These are phyloP conservation scores for Russula sp. DNA, from an alignment of 768 basidiomycete species.

Conservation along the genomic window DNA sequence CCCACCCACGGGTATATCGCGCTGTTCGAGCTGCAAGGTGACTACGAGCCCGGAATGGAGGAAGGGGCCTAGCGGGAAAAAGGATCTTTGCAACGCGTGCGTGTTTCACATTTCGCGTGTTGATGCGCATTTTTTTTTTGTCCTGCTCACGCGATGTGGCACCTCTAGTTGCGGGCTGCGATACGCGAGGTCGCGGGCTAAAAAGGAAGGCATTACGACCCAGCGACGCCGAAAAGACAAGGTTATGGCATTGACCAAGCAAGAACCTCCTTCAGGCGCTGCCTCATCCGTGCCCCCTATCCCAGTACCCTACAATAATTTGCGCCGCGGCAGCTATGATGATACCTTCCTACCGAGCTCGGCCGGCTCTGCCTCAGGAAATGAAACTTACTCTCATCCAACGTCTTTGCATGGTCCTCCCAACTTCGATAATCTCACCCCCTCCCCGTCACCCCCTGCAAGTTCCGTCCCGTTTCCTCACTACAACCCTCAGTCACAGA, in stretches of 20 bases:
- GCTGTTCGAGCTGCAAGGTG: conserved; percentile 76
- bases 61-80: conserved; percentile 85
- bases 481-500: conserved; percentile 37
- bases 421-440: conserved; percentile 39
- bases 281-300: conserved; percentile 32
- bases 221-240: conserved; percentile 68
- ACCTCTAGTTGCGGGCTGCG: conserved; percentile 68
- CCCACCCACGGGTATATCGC: conserved; percentile 63
- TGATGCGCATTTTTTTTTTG: conserved; percentile 17
- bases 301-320: conserved; percentile 41
- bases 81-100: conserved; percentile 90
- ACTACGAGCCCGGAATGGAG: conserved; percentile 87
- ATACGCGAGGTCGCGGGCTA: conserved; percentile 81
- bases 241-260: conserved; percentile 28
- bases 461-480: conserved; percentile 51
- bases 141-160: conserved; percentile 24
- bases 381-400: conserved; percentile 39
- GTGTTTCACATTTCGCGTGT: conserved; percentile 33
- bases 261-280: conserved; percentile 26
- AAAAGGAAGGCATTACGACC: conserved; percentile 66
- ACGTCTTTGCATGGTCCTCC: conserved; percentile 36
- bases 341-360: conserved; percentile 42
- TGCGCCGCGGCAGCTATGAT: conserved; percentile 44
- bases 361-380: conserved; percentile 51
- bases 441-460: conserved; percentile 63